phyloP scores from a whole-genome alignment of 495 filamentous ascomycete genomes.

The Talaromyces borbonicus region DNA sequence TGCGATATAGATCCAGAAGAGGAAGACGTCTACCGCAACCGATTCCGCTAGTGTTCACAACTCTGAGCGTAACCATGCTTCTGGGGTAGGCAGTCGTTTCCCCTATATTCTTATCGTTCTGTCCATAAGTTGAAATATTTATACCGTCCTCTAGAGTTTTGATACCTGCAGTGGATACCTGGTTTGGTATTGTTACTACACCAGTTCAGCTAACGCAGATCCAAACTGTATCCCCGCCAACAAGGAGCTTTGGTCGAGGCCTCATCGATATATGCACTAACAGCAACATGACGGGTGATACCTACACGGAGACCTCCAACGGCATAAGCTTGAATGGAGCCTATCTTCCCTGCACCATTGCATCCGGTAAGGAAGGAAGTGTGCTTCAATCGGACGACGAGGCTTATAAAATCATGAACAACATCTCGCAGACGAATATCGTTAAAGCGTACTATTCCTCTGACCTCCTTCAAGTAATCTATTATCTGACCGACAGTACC shows the following conservation, averaged over 20 bases:
- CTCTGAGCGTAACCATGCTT: conserved; percentile 3
- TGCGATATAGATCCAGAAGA: conserved; percentile 5
- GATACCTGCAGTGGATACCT: conserved; percentile 1
- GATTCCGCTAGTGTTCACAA: conserved; percentile 1
- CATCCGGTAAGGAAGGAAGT: background rate
- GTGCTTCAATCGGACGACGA: conserved; percentile 1
- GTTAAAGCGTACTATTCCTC: background rate
- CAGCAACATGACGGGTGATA: background rate
- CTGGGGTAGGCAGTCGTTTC: background rate
- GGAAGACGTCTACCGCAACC: conserved; percentile 1
- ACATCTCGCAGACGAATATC: background rate
- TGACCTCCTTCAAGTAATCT: background rate
- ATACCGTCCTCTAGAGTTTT: conserved; percentile 1
- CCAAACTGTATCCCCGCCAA: background rate
- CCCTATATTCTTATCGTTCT: background rate
- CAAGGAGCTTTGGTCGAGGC: background rate
- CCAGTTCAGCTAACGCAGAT: conserved; percentile 1
- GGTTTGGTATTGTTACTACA: conserved; percentile 3
- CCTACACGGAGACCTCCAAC: background rate
- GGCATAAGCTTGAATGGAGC: background rate
- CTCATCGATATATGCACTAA: background rate
- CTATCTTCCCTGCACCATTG: conserved; percentile 1
- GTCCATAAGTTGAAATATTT: background rate
- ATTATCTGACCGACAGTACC: background rate
- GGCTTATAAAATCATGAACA: background rate